Evolutionary conservation across 106 monocot genomes (phyloP).

Genomic region (Hemerocallis citrina): DNA sequence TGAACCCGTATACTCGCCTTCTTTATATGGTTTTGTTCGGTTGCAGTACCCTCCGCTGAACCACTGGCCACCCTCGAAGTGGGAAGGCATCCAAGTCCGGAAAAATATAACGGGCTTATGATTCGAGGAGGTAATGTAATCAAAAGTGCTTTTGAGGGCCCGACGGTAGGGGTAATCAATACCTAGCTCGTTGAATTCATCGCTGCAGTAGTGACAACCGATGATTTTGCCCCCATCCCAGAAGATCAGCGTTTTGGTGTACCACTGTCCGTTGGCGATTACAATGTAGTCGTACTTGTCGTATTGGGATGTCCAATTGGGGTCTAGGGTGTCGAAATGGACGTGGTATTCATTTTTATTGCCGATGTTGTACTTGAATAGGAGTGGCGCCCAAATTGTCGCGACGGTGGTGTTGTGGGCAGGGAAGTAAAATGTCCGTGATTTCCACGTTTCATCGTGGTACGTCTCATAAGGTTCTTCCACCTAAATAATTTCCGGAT

Average conservation of each 20-base stretch:
- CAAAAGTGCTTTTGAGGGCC: slow-evolving; percentile 10
- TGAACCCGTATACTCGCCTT: slow-evolving; percentile 12
- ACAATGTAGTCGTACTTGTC: slow-evolving; percentile 27
- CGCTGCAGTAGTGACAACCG: slow-evolving; percentile 35
- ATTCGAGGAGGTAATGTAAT: slow-evolving; percentile 10
- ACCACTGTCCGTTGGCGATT: slow-evolving; percentile 38
- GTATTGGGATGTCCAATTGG: slow-evolving; percentile 14
- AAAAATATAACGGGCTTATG: slow-evolving; percentile 29
- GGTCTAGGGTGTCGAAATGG: slow-evolving; percentile 30
- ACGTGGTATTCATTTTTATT: slow-evolving; percentile 8
- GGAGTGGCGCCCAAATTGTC: slow-evolving; percentile 38
- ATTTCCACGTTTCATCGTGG: slow-evolving; percentile 15
- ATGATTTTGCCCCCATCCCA: slow-evolving; percentile 19
- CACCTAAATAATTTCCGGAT: no score
- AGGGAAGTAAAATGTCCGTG: slow-evolving; percentile 19
- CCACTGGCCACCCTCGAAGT: slow-evolving; percentile 36
- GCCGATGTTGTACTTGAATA: slow-evolving; percentile 11
- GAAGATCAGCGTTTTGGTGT: slow-evolving; percentile 12
- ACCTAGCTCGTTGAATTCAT: slow-evolving; percentile 20
- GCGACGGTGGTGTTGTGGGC: slow-evolving; percentile 30
- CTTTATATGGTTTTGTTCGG: slow-evolving; percentile 20
- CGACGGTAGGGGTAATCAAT: slow-evolving; percentile 20
- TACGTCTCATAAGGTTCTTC: slow-evolving; percentile 19
- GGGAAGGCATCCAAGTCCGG: slow-evolving; percentile 36
- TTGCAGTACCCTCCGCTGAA: slow-evolving; percentile 27